Evolutionary conservation across 768 basidiomycete species (phyloP).

Genomic region (Suillus lakei): DNA sequence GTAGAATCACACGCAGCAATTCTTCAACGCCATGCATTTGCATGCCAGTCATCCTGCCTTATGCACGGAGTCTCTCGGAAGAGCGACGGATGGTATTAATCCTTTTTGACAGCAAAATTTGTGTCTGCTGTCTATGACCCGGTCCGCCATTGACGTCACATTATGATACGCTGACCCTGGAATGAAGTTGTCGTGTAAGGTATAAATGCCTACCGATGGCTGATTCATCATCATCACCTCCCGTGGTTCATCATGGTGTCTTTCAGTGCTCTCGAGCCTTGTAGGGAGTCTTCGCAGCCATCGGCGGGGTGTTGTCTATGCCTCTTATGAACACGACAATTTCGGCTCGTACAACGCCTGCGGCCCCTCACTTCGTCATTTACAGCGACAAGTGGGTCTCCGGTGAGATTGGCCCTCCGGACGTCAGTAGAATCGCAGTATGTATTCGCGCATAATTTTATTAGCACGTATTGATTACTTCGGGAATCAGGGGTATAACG

Average conservation of each 20-base stretch:
- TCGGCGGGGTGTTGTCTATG: background rate
- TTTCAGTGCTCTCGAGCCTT: constrained; percentile 1
- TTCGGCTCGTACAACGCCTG: constrained; percentile 17
- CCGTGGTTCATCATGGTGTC: constrained; percentile 7
- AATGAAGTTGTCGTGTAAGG: background rate
- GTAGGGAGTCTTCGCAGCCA: background rate
- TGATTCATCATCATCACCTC: background rate
- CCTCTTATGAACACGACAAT: background rate
- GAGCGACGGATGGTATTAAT: background rate
- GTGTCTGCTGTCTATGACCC: too few species aligned
- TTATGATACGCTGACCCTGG: background rate
- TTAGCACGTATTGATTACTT: background rate
- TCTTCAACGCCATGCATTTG: background rate
- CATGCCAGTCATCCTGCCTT: background rate
- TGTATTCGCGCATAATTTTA: constrained; percentile 4
- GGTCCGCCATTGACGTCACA: too few species aligned
- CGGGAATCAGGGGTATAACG: constrained; percentile 55
- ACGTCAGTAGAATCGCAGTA: constrained; percentile 37
- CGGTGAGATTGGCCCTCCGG: constrained; percentile 43
- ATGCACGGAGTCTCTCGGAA: background rate
- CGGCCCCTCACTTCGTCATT: constrained; percentile 44
- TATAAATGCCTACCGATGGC: constrained; percentile 7
- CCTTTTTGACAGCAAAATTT: background rate
- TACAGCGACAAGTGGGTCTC: constrained; percentile 43
- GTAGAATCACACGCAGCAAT: background rate